These are phyloP conservation scores for Populus hybrid DNA, from an alignment of 441 rosid species.

Conservation along the genomic window DNA sequence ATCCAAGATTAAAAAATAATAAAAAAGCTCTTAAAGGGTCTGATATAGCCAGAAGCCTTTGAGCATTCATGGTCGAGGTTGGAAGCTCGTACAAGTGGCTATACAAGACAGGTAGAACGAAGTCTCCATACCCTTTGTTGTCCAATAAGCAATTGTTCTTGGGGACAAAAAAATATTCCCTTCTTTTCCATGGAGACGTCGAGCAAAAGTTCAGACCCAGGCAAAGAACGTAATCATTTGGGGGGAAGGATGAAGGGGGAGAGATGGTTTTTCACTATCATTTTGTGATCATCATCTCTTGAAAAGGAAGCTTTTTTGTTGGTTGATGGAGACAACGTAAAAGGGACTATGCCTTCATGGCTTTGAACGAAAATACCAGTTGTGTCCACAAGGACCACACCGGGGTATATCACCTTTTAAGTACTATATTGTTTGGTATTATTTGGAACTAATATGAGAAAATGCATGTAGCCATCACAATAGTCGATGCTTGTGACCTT, in stretches of 20 bases:
- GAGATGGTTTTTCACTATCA: constrained; percentile 32
- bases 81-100: neutral
- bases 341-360: neutral
- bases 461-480: neutral
- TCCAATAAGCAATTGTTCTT: neutral
- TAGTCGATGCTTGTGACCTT: no score
- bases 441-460: no score
- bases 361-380: neutral
- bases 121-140: constrained; percentile 6
- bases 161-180: neutral
- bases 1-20: no score
- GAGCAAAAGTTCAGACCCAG: constrained; percentile 14
- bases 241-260: constrained; percentile 33
- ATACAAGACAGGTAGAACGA: constrained; percentile 1
- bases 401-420: neutral
- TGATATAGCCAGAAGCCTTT: no score
- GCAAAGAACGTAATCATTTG: constrained; percentile 38
- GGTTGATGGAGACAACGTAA: constrained; percentile 24
- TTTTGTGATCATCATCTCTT: constrained; percentile 43
- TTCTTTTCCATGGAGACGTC: constrained; percentile 5
- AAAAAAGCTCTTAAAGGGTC: no score
- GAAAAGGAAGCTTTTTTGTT: constrained; percentile 44
- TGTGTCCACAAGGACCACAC: neutral
- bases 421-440: no score
- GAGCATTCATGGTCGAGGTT: no score